Evolutionary conservation across 1,284 basidiomycete species (phyloP), one percentile per base, ranked within the genome.

Genomic region (Pascua sp.): DNA sequence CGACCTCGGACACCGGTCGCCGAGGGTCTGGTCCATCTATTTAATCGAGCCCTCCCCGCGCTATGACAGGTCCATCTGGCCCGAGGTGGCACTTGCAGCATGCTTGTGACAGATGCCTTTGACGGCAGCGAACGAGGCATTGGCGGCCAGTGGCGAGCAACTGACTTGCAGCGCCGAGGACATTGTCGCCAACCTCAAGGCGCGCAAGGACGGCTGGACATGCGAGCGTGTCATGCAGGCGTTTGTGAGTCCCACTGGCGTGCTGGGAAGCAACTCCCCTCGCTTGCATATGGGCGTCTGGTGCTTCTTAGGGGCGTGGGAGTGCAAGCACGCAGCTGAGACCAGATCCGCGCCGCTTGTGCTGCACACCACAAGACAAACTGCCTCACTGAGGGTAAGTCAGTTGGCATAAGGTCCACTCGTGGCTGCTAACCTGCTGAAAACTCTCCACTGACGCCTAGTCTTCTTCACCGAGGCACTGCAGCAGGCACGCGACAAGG

Each of bases 301-400:
- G 42, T 18, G 24, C 24, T 32, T 32, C 24, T 32, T 32, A 4
- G 24, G n/a, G 24, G 24, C 24, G 24, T 32, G 24, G 24, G 24
- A 3, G 24, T 32, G 24, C 24, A 7, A 32, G 24, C 24, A 32
- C 3, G 4, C 24, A 3, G 24, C 56, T 54, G 32, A 51, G n/a
- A 24, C 5, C 38, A 75, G 72, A 73, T 73, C 47, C 56, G 71
- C 48, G 56, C 70, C 12, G 71, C 72, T 1, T 68, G 66, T 46
- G 63, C 61, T 8, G 71, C 68, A 8, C 71, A 75, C n/a, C 51
- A 65, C 24, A 65, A 66, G 60, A 71, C 70, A 11, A 75, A 75
- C 59, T 73, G 71, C 37, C 42, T 75, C 36, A 71, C 72, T 5
- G 72, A 75, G 49, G 55, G 72, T 75, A 42, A 52, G 66, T 55